Evolutionary conservation across 495 filamentous ascomycete species (phyloP), one percentile per base, ranked within the genome.

Genomic region (Trichoderma reesei): DNA sequence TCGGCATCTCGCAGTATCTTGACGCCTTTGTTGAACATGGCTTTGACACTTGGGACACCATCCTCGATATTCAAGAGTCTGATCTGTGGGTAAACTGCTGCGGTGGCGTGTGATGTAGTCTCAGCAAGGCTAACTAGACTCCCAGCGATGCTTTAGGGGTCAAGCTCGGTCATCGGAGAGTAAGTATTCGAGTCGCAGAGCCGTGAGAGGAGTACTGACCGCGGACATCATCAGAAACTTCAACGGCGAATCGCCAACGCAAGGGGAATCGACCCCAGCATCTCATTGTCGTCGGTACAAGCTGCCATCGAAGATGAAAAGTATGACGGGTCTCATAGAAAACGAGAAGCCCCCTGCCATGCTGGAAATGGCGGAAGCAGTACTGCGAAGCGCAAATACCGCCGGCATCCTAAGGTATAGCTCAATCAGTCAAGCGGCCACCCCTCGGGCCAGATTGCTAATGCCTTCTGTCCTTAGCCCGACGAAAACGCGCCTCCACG

Each of bases 21-120:
- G 79, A 86, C 63, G 71, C 72, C 65, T 88, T 92, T 67, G 70
- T 89, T 34, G 83, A 86, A 18, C 88, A 90, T 71, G 89, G 88
- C 20, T 92, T 92, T 69, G 88, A 92, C 72, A 85, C 84, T 42
- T 92, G 89, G 89, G 87, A 91, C 41, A 89, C 87, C 5, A 82
- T 91, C 51, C 75, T 89, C 62, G 89, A 91, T 62, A 90, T 92
- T 59, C 90, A 87, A 54, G 89, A 92, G 73, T 86, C 88, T 44
- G 89, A 92, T 73, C 78, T 92, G 85, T 90, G 77, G 72, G 86
- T 72, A 5, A 34, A 41, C 54, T 37, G 20, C 31, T 33, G 54
- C n/a, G 56, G 0, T 56, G 13, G 39, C 37, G 26, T 36, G 20
- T 20, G n/a, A n/a, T n/a, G n/a, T n/a, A n/a, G 51, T 33, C 20